Percentiles rank a stretch among this genome's conserved stretches.
These are phyloP conservation scores for Paraconiothyrium brasiliense DNA, from an alignment of 2,329 filamentous ascomycete genomes.

Conservation along the genomic window DNA sequence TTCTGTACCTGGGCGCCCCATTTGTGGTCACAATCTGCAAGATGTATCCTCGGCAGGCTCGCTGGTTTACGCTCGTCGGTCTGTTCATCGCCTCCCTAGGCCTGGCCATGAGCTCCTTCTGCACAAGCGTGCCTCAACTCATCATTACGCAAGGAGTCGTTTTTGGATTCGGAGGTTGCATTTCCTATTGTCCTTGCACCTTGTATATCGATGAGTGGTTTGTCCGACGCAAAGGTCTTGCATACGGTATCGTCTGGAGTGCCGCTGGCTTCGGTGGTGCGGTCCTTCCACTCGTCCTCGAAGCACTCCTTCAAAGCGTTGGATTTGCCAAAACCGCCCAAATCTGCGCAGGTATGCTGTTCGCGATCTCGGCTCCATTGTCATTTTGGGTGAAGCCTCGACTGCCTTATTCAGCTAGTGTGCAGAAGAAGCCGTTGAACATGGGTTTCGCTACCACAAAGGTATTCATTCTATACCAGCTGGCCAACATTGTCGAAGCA, in stretches of 20 bases:
- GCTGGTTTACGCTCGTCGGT: slow-evolving; percentile 13
- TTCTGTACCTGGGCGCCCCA: slow-evolving; percentile 14
- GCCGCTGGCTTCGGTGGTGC: slow-evolving; percentile 53
- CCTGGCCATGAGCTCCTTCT: slow-evolving; percentile 30
- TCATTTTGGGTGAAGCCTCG: slow-evolving; percentile 50
- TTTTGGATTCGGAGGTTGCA: slow-evolving; percentile 53
- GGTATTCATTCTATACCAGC: slow-evolving; percentile 38
- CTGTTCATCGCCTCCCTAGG: slow-evolving; percentile 12
- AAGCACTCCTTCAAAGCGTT: slow-evolving; percentile 44
- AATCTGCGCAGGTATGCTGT: slow-evolving; percentile 45
- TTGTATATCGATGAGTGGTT: slow-evolving; percentile 61
- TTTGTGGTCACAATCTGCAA: slow-evolving; percentile 15
- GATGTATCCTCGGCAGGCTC: slow-evolving; percentile 13
- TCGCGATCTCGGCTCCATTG: slow-evolving; percentile 34
- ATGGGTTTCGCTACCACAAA: slow-evolving; percentile 34
- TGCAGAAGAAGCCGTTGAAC: slow-evolving; percentile 26
- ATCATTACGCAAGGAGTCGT: slow-evolving; percentile 45
- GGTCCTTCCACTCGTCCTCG: slow-evolving; percentile 52
- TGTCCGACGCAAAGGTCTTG: slow-evolving; percentile 56
- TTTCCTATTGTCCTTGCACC: slow-evolving; percentile 56
- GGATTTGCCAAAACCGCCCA: slow-evolving; percentile 51
- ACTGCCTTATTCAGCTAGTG: slow-evolving; percentile 40
- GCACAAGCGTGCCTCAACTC: slow-evolving; percentile 33
- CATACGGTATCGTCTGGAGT: slow-evolving; percentile 57
- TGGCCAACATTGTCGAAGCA: slow-evolving; percentile 35